These are phyloP conservation scores for Pseudogymnoascus sp. DNA, from an alignment of 2,329 filamentous ascomycete species.

Conservation along the genomic window DNA sequence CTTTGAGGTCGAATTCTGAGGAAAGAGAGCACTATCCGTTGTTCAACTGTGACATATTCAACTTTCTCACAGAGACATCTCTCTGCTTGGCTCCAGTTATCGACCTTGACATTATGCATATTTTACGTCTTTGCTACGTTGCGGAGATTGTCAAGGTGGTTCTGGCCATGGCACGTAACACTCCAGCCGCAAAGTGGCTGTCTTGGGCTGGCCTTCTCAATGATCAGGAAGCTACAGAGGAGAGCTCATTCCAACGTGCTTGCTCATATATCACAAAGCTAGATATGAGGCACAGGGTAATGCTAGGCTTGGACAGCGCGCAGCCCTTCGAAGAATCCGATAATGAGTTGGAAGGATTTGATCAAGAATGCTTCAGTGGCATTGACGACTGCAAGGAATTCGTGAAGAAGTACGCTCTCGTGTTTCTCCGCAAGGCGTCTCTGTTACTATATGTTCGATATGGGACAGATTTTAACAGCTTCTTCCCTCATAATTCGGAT, in stretches of 20 bases:
- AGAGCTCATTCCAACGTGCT: background rate
- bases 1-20: constrained; percentile 9
- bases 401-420: constrained; percentile 75
- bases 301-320: constrained; percentile 13
- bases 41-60: constrained; percentile 61
- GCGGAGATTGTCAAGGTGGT: constrained; percentile 84
- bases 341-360: constrained; percentile 29
- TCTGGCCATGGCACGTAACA: constrained; percentile 47
- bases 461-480: constrained; percentile 76
- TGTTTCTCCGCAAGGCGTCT: constrained; percentile 76
- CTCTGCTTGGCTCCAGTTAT: constrained; percentile 61
- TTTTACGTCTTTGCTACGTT: constrained; percentile 79
- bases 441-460: constrained; percentile 82
- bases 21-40: constrained; percentile 39
- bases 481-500: constrained; percentile 53
- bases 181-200: constrained; percentile 43
- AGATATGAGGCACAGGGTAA: background rate
- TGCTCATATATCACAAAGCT: background rate
- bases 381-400: constrained; percentile 49
- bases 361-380: constrained; percentile 45
- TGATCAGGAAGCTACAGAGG: constrained; percentile 8
- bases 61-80: constrained; percentile 73
- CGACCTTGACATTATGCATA: constrained; percentile 64
- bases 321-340: constrained; percentile 25
- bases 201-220: constrained; percentile 15